These are phyloP conservation scores for Pichia sp. DNA, from an alignment of 1,139 yeast species.

Conservation along the genomic window DNA sequence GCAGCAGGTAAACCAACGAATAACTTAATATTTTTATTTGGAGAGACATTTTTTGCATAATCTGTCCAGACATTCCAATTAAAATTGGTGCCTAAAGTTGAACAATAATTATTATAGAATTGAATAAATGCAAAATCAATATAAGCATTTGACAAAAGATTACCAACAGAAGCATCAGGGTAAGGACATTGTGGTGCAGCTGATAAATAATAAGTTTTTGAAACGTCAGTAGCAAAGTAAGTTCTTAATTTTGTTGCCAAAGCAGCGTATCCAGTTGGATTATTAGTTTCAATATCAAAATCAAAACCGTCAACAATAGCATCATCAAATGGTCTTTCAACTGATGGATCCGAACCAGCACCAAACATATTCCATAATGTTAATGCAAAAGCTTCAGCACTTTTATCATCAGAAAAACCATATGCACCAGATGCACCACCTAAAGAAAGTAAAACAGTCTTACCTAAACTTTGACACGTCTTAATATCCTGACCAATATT, in stretches of 20 bases:
- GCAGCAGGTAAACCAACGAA: conserved; percentile 49
- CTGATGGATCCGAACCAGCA: conserved; percentile 66
- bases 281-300: conserved; percentile 57
- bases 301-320: conserved; percentile 70
- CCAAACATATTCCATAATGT: conserved; percentile 85
- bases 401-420: conserved; percentile 58
- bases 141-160: conserved; percentile 50
- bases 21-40: conserved; percentile 61
- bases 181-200: conserved; percentile 96
- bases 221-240: conserved; percentile 45
- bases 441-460: conserved; percentile 68
- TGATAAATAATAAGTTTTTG: conserved; percentile 67
- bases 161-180: conserved; percentile 83
- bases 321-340: conserved; percentile 67
- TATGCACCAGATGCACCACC: conserved; percentile 86
- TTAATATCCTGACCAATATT: conserved; percentile 67
- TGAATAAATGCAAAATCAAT: conserved; percentile 87
- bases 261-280: conserved; percentile 52
- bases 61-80: conserved; percentile 84
- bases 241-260: conserved; percentile 55
- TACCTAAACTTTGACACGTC: conserved; percentile 78
- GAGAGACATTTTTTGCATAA: conserved; percentile 55
- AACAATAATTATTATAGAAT: conserved; percentile 89
- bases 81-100: conserved; percentile 44
- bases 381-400: conserved; percentile 65